Evolutionary conservation across 139 green algal genomes (phyloP).

Genomic region (Parachlorella kessleri): DNA sequence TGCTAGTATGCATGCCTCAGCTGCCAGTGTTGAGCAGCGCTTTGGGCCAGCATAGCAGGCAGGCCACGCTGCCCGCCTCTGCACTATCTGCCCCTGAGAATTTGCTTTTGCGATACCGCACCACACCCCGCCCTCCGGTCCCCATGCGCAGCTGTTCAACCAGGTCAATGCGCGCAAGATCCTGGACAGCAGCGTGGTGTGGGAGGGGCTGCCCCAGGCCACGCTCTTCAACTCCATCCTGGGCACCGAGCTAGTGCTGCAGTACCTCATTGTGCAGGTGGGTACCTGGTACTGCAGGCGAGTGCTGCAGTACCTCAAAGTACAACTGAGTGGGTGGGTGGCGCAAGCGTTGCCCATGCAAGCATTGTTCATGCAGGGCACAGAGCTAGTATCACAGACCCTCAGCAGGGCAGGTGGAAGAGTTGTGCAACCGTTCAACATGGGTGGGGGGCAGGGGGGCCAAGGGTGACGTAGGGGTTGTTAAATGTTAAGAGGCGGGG

Average conservation of each 20-base stretch:
- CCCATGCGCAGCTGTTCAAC: slow-evolving; percentile 65
- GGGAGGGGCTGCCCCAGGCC: slow-evolving; percentile 63
- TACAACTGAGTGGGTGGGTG: not conserved
- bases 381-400: no score
- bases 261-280: slow-evolving; percentile 40
- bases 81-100: no score
- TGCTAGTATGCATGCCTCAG: no score
- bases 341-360: slow-evolving; percentile 56
- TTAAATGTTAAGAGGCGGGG: no score
- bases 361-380: not conserved
- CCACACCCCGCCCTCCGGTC: not conserved
- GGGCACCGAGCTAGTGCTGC: slow-evolving; percentile 46
- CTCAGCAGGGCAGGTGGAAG: no score
- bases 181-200: slow-evolving; percentile 62
- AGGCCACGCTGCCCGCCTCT: no score
- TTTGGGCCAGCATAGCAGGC: no score
- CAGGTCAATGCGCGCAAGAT: slow-evolving; percentile 86
- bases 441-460: no score
- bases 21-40: no score
- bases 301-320: not conserved
- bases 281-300: not conserved
- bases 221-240: slow-evolving; percentile 73
- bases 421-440: no score
- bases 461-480: no score
- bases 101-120: no score